These are phyloP conservation scores for Elsinoe batatas DNA, from an alignment of 2,329 filamentous ascomycete genomes.

Conservation along the genomic window DNA sequence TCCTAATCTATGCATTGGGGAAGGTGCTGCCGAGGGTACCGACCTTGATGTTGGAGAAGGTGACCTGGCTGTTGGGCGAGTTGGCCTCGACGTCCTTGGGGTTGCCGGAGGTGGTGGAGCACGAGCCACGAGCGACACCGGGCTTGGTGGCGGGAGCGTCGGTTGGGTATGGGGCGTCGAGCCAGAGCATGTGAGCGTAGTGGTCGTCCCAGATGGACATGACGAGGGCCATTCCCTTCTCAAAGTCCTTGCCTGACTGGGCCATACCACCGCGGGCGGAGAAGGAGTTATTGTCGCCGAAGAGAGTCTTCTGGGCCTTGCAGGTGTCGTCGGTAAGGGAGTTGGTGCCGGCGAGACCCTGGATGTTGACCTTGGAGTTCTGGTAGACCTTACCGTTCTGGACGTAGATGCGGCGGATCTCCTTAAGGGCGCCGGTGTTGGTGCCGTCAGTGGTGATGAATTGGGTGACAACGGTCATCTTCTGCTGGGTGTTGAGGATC, in stretches of 20 bases:
- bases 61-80: conserved; percentile 17
- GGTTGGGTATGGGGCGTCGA: conserved; percentile 41
- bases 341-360: conserved; percentile 40
- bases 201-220: conserved; percentile 52
- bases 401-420: conserved; percentile 57
- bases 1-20: conserved; percentile 2
- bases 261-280: conserved; percentile 45
- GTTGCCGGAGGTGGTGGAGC: conserved; percentile 17
- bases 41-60: conserved; percentile 20
- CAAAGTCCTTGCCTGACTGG: conserved; percentile 46
- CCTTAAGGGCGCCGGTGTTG: conserved; percentile 44
- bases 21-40: conserved; percentile 20
- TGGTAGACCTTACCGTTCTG: conserved; percentile 52
- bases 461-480: conserved; percentile 58
- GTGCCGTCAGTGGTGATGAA: conserved; percentile 47
- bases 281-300: conserved; percentile 39
- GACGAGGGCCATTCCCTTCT: conserved; percentile 53
- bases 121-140: conserved; percentile 20
- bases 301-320: conserved; percentile 26
- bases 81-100: conserved; percentile 18
- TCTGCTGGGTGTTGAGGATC: conserved; percentile 50
- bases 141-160: conserved; percentile 16
- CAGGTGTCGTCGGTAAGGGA: conserved; percentile 51
- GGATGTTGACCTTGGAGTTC: conserved; percentile 37
- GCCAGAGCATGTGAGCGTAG: conserved; percentile 61